Evolutionary conservation across 345 rosid genomes (phyloP), one percentile per base, ranked within the genome.

Genomic region (Citrus australasica): DNA sequence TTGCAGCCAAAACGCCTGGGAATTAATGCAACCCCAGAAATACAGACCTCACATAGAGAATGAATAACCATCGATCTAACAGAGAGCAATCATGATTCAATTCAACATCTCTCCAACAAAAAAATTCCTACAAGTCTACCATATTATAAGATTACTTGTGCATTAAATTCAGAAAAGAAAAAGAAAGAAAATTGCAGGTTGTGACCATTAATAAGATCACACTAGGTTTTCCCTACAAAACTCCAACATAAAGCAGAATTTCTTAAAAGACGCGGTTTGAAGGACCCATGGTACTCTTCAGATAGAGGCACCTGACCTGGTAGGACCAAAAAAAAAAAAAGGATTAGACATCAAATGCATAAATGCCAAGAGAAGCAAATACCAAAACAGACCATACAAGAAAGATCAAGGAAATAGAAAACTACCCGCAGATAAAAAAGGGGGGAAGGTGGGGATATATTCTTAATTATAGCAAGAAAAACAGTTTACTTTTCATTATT

Each of bases 211-310:
- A 2, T 58, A 33, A 33, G 76, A 42, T 48, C 60, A 46, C 60
- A n/a, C 69, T 42, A 46, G 28, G 11, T 19, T 40, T 22, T 46
- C 27, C 70, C 70, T 74, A 60, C 42, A 71, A 69, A 73, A 59
- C 60, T n/a, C 74, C 68, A 62, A 21, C 55, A 51, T 24, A 30
- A 69, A 30, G 63, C 35, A 27, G 24, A 58, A 35, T 2, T 73
- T 53, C 85, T 86, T 58, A 91, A 82, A 91, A 91, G 69, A 91
- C 51, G 30, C 95, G 83, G 83, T 88, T 85, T 4, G 94, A 88
- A 51, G 89, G 85, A 11, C 96, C 90, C 96, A 92, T 92, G 58
- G 94, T 83, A 58, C 94, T 89, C 89, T 92, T 92, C 92, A 92
- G 73, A 85, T 90, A 85, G 65, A 92, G 85, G 80, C 96, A 92